Percentiles rank a stretch among this genome's conserved stretches.
Evolutionary conservation across 371 early-diverging fungal genomes (phyloP).

Genomic region (Blyttiomyces sp.): DNA sequence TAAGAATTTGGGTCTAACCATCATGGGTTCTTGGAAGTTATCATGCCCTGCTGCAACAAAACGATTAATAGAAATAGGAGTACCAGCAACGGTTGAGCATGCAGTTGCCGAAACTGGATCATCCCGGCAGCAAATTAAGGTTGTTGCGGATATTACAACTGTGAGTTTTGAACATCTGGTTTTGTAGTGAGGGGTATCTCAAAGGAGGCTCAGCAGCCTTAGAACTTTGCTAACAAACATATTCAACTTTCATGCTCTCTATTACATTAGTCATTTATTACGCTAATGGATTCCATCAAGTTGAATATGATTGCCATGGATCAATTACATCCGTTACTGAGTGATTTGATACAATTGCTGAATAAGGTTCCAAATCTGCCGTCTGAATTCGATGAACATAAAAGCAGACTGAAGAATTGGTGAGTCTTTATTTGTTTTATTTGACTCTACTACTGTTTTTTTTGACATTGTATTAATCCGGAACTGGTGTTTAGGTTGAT

Average conservation of each 20-base stretch:
- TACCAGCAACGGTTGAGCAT: conserved; percentile 87
- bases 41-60: conserved; percentile 79
- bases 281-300: conserved; percentile 86
- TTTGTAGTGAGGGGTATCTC: neutral
- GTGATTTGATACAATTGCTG: conserved; percentile 83
- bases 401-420: conserved; percentile 80
- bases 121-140: conserved; percentile 52
- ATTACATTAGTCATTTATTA: conserved; percentile 64
- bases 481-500: conserved; percentile 62
- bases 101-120: conserved; percentile 50
- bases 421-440: conserved; percentile 25
- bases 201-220: neutral
- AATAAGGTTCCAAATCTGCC: conserved; percentile 79
- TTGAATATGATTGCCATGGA: conserved; percentile 86
- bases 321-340: conserved; percentile 86
- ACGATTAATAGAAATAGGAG: conserved; percentile 75
- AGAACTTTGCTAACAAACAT: neutral
- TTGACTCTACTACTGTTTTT: neutral
- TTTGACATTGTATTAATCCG: neutral
- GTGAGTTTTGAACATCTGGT: neutral
- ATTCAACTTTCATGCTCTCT: neutral
- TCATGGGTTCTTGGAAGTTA: conserved; percentile 39
- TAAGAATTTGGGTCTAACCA: neutral
- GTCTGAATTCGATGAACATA: conserved; percentile 73
- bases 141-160: conserved; percentile 70